Base-by-base conservation (phyloP, 257 asterid genomes). In the Sherardia arvensis region DNA sequence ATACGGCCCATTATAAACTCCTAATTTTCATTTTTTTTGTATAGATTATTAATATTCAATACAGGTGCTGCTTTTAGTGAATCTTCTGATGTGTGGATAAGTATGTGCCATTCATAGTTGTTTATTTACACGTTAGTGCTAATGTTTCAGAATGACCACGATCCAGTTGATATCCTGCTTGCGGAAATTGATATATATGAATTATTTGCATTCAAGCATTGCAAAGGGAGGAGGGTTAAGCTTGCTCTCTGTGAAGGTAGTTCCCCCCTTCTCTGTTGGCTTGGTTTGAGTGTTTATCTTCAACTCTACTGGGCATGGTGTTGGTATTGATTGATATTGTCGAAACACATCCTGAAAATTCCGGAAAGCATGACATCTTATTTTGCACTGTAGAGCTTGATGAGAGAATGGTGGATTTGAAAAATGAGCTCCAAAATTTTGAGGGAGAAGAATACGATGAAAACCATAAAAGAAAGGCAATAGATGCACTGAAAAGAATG, bases 171-270 rank as follows among this genome's bases (percentile, higher is more conserved):
- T 79, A 78, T 93, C 72, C 97, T 93, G 69, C 91, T 93, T 53
- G 97, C 97, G 72, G 99, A 93, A 80, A 90, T 93, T 62, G 99
- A 93, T 76, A 89, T 93, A 81, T 93, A 93, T 71, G 99, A 93
- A 81, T 88, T 93, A 45, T 93, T 90, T 80, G 88, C 94, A 71
- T 93, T 93, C 81, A 90, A 83, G 67, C 99, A 90, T 75, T 93
- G 99, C 68, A 85, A 87, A 71, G 94, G 96, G 77, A 85, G 99
- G 80, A 90, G 81, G 85, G 88, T 85, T 72, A 87, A 90, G 84
- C 99, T 93, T 75, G 93, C 96, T 51, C 99, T 93, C 68, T 93
- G 99, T 67, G 90, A 90, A 81, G 97, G 99, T 93, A 78, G 65
- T 64, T 57, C 36, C 7, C 66, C n/a, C n/a, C n/a, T n/a, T n/a